Conservation (phyloP, 1,284 basidiomycete species). For the Cutaneotrichosporon sp. region DNA sequence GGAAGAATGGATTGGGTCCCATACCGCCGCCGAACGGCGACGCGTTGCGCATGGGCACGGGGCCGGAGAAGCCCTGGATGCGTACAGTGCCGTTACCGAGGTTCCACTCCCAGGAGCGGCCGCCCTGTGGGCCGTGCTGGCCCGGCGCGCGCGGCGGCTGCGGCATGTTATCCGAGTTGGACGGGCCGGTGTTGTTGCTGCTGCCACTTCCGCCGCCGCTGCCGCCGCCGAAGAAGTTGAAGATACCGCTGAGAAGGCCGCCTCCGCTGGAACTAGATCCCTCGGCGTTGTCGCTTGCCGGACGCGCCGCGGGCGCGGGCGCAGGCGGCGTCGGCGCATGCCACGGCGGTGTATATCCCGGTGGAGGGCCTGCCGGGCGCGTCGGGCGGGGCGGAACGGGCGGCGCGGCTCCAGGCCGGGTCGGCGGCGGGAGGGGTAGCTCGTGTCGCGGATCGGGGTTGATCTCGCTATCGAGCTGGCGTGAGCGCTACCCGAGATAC, state of each 20-base stretch:
- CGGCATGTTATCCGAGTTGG: background rate
- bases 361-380: conserved; percentile 17
- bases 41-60: background rate
- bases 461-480: conserved; percentile 37
- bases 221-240: conserved; percentile 6
- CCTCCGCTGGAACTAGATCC: conserved; percentile 1
- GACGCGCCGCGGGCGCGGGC: background rate
- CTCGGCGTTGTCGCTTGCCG: background rate
- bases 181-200: too few species aligned
- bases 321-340: background rate
- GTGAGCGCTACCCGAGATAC: background rate
- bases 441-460: conserved; percentile 43
- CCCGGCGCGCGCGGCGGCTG: background rate
- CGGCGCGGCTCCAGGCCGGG: conserved; percentile 18
- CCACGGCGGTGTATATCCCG: conserved; percentile 28
- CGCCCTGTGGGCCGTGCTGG: background rate
- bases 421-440: conserved; percentile 35
- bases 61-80: conserved; percentile 4
- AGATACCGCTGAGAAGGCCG: conserved; percentile 1
- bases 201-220: background rate
- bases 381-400: background rate
- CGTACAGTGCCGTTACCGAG: conserved; percentile 7
- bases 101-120: conserved; percentile 8
- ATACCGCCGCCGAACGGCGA: background rate
- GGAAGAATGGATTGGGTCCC: conserved; percentile 1